A percentile compares a stretch with the other conserved stretches of the same genome.
These are phyloP conservation scores for Quercus gilva DNA, from an alignment of 306 rosid species.

Conservation along the genomic window DNA sequence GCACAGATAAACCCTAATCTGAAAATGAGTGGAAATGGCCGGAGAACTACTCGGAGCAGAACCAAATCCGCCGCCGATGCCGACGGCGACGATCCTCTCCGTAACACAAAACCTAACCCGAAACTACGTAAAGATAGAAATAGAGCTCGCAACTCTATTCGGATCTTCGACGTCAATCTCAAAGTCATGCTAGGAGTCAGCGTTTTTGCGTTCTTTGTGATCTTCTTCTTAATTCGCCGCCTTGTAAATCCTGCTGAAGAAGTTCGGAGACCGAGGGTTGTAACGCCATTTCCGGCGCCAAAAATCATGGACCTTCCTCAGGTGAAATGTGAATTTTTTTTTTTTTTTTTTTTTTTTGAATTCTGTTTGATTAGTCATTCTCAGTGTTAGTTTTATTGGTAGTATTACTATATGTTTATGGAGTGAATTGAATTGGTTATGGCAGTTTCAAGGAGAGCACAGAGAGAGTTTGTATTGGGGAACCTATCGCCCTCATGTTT, in stretches of 20 bases:
- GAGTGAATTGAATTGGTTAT: constrained; percentile 8
- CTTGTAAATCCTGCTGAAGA: constrained; percentile 28
- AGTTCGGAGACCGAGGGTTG: constrained; percentile 45
- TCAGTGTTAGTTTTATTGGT: not conserved
- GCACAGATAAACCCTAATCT: no score
- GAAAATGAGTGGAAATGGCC: constrained; percentile 58
- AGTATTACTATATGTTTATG: not conserved
- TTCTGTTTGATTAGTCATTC: not conserved
- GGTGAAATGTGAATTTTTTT: constrained; percentile 31
- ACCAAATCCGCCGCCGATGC: constrained; percentile 38
- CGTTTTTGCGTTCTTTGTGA: constrained; percentile 49
- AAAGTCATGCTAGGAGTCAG: constrained; percentile 46
- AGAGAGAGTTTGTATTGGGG: constrained; percentile 98
- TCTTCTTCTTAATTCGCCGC: constrained; percentile 47
- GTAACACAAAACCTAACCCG: constrained; percentile 16
- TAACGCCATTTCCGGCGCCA: constrained; percentile 83
- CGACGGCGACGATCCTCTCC: constrained; percentile 30
- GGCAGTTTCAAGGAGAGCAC: constrained; percentile 92
- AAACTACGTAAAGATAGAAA: constrained; percentile 41
- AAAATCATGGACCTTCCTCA: constrained; percentile 89
- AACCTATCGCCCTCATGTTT: constrained; percentile 89
- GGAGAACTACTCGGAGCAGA: constrained; percentile 53
- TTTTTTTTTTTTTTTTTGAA: not conserved
- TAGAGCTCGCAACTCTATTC: constrained; percentile 41
- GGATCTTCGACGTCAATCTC: constrained; percentile 47